phyloP scores from a whole-genome alignment of 306 rosid genomes.

The Ammopiptanthus mongolicus region DNA sequence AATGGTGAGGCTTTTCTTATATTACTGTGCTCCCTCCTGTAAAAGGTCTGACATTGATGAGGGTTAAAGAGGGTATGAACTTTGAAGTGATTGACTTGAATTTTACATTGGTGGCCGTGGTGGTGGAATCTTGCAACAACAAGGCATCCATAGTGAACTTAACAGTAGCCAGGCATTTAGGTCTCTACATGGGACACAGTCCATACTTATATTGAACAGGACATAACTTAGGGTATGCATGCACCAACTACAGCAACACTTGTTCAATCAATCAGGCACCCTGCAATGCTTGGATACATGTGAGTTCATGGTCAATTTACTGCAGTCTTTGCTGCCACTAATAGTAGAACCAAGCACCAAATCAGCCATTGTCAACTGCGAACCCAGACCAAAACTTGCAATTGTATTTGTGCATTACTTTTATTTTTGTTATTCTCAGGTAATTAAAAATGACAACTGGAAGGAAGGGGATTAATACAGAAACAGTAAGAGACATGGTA shows the following conservation, averaged over 20 bases:
- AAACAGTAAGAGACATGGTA: not conserved
- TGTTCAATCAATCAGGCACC: not conserved
- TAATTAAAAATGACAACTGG: not conserved
- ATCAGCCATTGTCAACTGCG: too few species aligned
- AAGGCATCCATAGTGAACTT: not conserved
- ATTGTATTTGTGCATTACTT: not conserved
- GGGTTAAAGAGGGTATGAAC: not conserved
- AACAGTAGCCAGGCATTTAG: not conserved
- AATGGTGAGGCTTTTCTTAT: not conserved
- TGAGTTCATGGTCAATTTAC: not conserved
- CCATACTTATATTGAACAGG: not conserved
- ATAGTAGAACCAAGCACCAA: not conserved
- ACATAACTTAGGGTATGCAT: not conserved
- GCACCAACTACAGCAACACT: not conserved
- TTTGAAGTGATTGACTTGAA: constrained; percentile 4
- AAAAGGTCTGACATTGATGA: constrained; percentile 11
- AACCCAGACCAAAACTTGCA: not conserved
- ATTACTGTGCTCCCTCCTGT: not conserved
- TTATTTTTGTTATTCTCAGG: not conserved
- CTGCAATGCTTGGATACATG: not conserved
- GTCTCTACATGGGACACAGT: not conserved
- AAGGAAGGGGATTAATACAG: not conserved
- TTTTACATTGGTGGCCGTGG: not conserved
- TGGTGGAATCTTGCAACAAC: constrained; percentile 2
- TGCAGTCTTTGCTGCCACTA: constrained; percentile 4